Evolutionary conservation across 257 asterid genomes (phyloP).

Genomic region (Penstemon newberryi): DNA sequence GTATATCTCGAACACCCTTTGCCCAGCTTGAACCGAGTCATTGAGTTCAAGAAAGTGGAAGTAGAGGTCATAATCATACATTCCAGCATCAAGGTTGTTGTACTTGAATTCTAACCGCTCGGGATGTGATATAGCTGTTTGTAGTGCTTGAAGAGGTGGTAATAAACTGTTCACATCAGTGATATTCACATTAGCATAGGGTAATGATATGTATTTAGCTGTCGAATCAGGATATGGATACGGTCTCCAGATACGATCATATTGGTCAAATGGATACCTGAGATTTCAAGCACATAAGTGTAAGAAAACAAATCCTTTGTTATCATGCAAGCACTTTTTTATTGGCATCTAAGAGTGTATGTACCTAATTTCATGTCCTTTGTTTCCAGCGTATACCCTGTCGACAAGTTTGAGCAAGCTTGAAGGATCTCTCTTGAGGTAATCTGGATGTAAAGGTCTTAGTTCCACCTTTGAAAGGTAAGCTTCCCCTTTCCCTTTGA

Average conservation of each 20-base stretch:
- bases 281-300: constrained; percentile 13
- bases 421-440: constrained; percentile 35
- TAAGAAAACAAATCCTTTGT: neutral
- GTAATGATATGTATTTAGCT: constrained; percentile 26
- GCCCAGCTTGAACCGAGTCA: constrained; percentile 41
- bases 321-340: neutral
- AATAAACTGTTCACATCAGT: constrained; percentile 21
- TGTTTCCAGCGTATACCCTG: constrained; percentile 48
- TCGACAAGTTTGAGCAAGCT: constrained; percentile 47
- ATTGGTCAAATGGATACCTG: constrained; percentile 52
- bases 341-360: neutral
- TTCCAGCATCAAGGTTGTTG: constrained; percentile 37
- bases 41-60: constrained; percentile 57
- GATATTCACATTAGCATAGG: constrained; percentile 25
- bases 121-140: constrained; percentile 53
- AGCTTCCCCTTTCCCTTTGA: constrained; percentile 43
- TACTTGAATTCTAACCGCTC: constrained; percentile 44
- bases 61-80: constrained; percentile 37
- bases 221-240: constrained; percentile 33
- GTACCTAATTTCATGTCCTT: constrained; percentile 47
- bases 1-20: constrained; percentile 54
- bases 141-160: constrained; percentile 51
- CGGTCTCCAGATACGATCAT: constrained; percentile 55
- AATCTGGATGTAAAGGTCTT: constrained; percentile 42
- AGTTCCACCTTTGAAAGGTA: constrained; percentile 51